Conservation (phyloP, 169 alveolate genomes). For the Plasmodium malariae region DNA sequence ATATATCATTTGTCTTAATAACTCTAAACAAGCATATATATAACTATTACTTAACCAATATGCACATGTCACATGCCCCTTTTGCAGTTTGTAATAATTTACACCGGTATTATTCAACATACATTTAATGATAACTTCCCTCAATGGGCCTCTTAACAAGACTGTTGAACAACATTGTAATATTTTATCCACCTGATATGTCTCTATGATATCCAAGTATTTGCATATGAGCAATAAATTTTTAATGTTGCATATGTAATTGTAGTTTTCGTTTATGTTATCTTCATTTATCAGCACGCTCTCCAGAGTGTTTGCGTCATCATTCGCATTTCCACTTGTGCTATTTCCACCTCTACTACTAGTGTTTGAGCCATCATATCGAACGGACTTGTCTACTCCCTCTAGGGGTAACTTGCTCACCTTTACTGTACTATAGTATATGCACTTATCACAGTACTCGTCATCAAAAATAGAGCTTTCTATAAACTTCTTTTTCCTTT, state of each 20-base stretch:
- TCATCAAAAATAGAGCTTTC: constrained; percentile 43
- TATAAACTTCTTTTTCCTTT: constrained; percentile 30
- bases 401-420: no score
- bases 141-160: constrained; percentile 44
- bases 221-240: constrained; percentile 53
- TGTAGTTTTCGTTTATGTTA: constrained; percentile 66
- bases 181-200: constrained; percentile 65
- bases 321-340: background rate
- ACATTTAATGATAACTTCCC: constrained; percentile 73
- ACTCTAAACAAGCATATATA: constrained; percentile 54
- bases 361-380: no score
- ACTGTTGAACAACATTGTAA: constrained; percentile 47
- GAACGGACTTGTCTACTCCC: no score
- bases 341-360: background rate
- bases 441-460: constrained; percentile 51
- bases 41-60: constrained; percentile 72
- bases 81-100: constrained; percentile 68
- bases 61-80: constrained; percentile 72
- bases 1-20: constrained; percentile 68
- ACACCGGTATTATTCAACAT: constrained; percentile 68
- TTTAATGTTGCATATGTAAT: constrained; percentile 65
- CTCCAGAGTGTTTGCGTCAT: background rate
- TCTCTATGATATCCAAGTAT: constrained; percentile 66
- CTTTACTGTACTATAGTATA: constrained; percentile 27
- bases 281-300: constrained; percentile 58